These are phyloP conservation scores for Pseudogymnoascus sp. DNA, from an alignment of 2,329 filamentous ascomycete species.

Conservation along the genomic window DNA sequence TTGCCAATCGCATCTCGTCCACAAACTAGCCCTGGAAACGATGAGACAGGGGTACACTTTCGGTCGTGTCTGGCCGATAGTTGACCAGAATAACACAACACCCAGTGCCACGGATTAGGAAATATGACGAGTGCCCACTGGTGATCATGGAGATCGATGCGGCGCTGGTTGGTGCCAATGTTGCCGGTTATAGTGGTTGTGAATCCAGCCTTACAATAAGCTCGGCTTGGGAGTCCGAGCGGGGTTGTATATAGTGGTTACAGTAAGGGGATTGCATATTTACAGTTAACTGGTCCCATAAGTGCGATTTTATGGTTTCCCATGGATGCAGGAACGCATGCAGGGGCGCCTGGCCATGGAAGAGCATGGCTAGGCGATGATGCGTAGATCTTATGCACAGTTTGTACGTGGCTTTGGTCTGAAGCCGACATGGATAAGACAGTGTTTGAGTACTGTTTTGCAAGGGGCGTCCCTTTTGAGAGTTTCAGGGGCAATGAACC, in stretches of 20 bases:
- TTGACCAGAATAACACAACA: not conserved
- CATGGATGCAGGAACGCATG: not conserved
- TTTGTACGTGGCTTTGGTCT: not conserved
- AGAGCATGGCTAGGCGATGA: not conserved
- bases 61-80: not conserved
- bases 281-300: not conserved
- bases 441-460: not conserved
- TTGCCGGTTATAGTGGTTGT: not conserved
- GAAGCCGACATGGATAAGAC: not conserved
- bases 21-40: not conserved
- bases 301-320: not conserved
- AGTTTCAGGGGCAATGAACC: not conserved
- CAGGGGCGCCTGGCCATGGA: not conserved
- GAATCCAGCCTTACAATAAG: not conserved
- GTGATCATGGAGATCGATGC: not conserved
- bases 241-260: not conserved
- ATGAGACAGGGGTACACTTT: not conserved
- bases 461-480: not conserved
- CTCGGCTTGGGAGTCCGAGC: not conserved
- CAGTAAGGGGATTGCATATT: not conserved
- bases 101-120: not conserved
- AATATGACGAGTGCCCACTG: not conserved
- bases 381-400: not conserved
- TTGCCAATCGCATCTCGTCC: not conserved
- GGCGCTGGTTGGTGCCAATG: not conserved